phyloP scores from a whole-genome alignment of 73 alveolate species.

The Tetrahymena malaccensis region DNA sequence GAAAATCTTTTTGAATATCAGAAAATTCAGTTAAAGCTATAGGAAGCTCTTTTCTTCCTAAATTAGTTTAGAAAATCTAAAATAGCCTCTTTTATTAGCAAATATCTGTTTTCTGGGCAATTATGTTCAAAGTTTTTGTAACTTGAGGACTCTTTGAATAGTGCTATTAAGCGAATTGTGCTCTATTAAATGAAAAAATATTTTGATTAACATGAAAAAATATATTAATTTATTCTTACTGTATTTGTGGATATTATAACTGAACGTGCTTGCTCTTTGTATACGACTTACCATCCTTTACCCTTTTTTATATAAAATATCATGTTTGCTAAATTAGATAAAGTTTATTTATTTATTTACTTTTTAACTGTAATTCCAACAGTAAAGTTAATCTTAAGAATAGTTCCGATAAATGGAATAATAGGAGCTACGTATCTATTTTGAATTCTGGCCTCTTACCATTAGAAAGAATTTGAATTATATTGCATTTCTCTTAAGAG shows the following conservation, averaged over 20 bases:
- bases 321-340: too few species aligned
- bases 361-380: neutral
- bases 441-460: neutral
- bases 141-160: conserved; percentile 2
- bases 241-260: neutral
- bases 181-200: neutral
- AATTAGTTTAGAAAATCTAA: neutral
- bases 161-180: neutral
- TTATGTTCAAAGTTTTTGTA: neutral
- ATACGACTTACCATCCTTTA: neutral
- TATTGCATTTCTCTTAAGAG: neutral
- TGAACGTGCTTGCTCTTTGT: neutral
- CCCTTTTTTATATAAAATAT: neutral
- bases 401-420: neutral
- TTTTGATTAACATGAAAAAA: neutral
- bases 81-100: neutral
- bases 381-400: neutral
- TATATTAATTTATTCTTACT: neutral
- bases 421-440: neutral
- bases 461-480: neutral
- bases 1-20: neutral
- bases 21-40: conserved; percentile 9
- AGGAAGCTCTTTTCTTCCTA: conserved; percentile 4
- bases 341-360: neutral
- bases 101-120: neutral